phyloP scores from a whole-genome alignment of 1,284 basidiomycete genomes.

The Irpex lacteus region DNA sequence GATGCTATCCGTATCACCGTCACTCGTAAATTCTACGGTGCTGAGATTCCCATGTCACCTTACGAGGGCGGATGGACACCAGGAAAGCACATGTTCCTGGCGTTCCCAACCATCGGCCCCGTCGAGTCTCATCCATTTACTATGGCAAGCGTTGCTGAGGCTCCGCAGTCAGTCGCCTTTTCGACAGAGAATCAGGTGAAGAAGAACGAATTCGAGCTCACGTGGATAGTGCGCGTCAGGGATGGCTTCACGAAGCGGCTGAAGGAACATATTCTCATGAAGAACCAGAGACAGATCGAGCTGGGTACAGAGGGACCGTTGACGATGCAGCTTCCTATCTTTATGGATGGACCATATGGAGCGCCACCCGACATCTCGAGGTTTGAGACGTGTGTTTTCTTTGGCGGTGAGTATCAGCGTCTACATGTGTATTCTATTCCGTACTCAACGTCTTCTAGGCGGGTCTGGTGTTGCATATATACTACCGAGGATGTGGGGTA shows the following conservation, averaged over 20 bases:
- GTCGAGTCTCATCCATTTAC: slow-evolving; percentile 12
- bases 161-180: slow-evolving; percentile 28
- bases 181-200: background rate
- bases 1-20: slow-evolving; percentile 36
- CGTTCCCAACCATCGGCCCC: slow-evolving; percentile 12
- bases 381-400: slow-evolving; percentile 41
- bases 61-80: slow-evolving; percentile 4
- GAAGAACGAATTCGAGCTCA: slow-evolving; percentile 31
- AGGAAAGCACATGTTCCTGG: slow-evolving; percentile 14
- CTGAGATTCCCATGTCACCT: background rate
- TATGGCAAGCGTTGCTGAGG: slow-evolving; percentile 4
- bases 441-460: slow-evolving; percentile 24
- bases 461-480: slow-evolving; percentile 49
- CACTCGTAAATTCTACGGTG: slow-evolving; percentile 16
- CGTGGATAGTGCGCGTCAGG: slow-evolving; percentile 41
- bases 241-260: slow-evolving; percentile 21
- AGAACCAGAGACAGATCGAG: slow-evolving; percentile 5
- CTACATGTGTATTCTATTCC: too few species aligned
- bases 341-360: slow-evolving; percentile 52
- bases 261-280: slow-evolving; percentile 13
- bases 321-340: slow-evolving; percentile 29
- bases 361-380: slow-evolving; percentile 38
- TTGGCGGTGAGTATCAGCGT: slow-evolving; percentile 37
- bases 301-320: slow-evolving; percentile 18
- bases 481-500: slow-evolving; percentile 39